A percentile compares a stretch with the other conserved stretches of the same genome.
Conservation (phyloP, 2,329 filamentous ascomycete genomes). For the Diaporthe citriasiana region DNA sequence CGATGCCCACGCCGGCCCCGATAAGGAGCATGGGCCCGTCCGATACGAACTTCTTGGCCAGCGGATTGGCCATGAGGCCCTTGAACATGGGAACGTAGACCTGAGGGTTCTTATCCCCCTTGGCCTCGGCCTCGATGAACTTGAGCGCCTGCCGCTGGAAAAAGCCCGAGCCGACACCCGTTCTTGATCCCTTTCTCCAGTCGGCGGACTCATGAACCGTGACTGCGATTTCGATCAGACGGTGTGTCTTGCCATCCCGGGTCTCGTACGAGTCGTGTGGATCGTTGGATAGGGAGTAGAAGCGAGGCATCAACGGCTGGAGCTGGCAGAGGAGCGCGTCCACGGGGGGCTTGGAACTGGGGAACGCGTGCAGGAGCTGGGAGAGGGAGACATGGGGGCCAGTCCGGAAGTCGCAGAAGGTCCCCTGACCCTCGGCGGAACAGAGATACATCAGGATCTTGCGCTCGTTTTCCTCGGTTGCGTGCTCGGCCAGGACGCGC, state of each 20-base stretch:
- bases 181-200: conserved; percentile 80
- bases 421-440: conserved; percentile 89
- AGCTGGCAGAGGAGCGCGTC: conserved; percentile 84
- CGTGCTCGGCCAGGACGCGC: conserved; percentile 87
- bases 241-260: conserved; percentile 78
- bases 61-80: conserved; percentile 95
- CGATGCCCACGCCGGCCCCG: conserved; percentile 95
- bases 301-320: conserved; percentile 93
- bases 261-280: conserved; percentile 82
- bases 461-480: conserved; percentile 84
- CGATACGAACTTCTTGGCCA: conserved; percentile 90
- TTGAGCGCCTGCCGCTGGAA: conserved; percentile 86
- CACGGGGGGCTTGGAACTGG: conserved; percentile 89
- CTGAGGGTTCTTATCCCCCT: conserved; percentile 70
- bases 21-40: conserved; percentile 99
- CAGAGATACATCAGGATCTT: conserved; percentile 89
- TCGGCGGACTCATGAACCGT: conserved; percentile 90
- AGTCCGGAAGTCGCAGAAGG: conserved; percentile 95
- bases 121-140: conserved; percentile 77
- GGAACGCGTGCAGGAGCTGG: conserved; percentile 92
- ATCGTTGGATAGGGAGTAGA: conserved; percentile 98
- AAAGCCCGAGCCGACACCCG: conserved; percentile 92
- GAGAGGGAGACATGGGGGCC: conserved; percentile 87
- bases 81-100: conserved; percentile 97
- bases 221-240: conserved; percentile 95